Evolutionary conservation across 2,329 filamentous ascomycete genomes (phyloP).

Genomic region (Biscogniauxia sp.): DNA sequence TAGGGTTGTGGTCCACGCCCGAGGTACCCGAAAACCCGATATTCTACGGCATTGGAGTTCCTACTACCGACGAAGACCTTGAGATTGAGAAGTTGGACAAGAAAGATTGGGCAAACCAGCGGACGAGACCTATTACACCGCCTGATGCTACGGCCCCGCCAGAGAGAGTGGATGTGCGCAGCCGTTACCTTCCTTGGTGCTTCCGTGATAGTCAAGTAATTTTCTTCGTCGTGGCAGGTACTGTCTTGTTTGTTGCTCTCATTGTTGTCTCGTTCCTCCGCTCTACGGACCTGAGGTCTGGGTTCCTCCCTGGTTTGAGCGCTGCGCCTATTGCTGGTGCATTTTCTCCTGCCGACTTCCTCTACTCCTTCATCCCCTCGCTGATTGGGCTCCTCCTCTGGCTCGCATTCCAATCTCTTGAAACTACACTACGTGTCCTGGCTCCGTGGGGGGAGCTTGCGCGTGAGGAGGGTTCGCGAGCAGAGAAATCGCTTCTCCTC

Average conservation of each 20-base stretch:
- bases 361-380: constrained; percentile 76
- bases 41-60: constrained; percentile 58
- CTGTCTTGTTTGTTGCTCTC: constrained; percentile 65
- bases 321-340: constrained; percentile 59
- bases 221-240: constrained; percentile 59
- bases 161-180: constrained; percentile 52
- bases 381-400: constrained; percentile 66
- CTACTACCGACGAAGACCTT: constrained; percentile 26
- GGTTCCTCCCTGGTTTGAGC: constrained; percentile 68
- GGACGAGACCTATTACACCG: constrained; percentile 27
- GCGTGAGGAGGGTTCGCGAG: constrained; percentile 55
- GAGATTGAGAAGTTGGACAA: constrained; percentile 24
- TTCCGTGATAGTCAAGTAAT: constrained; percentile 66
- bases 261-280: constrained; percentile 77
- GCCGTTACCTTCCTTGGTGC: constrained; percentile 75
- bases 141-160: constrained; percentile 48
- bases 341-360: constrained; percentile 84
- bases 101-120: constrained; percentile 27
- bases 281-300: constrained; percentile 59
- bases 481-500: constrained; percentile 62
- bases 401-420: constrained; percentile 64
- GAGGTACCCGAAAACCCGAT: constrained; percentile 58
- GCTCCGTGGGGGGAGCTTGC: constrained; percentile 67
- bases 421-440: constrained; percentile 63
- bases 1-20: constrained; percentile 84